These are phyloP conservation scores for Curvularia hawaiiensis DNA, from an alignment of 2,329 filamentous ascomycete species.

Conservation along the genomic window DNA sequence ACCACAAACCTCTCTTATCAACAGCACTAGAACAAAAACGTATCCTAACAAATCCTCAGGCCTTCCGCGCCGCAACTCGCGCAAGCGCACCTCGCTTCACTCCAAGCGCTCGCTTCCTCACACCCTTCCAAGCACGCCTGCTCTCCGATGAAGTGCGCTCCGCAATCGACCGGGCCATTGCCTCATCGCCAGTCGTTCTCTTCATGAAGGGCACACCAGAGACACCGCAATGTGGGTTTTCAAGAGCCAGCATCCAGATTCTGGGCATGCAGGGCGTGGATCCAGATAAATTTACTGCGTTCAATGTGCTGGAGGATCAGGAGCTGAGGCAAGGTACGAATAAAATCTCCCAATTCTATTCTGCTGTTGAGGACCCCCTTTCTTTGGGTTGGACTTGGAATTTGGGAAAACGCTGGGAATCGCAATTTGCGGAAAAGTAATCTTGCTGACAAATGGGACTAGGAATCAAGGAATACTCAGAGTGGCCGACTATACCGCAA, in stretches of 20 bases:
- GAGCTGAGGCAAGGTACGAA: conserved; percentile 76
- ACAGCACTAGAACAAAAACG: too few relatives aligned
- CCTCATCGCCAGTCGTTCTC: conserved; percentile 86
- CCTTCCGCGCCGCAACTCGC: conserved; percentile 44
- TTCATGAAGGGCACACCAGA: conserved; percentile 99
- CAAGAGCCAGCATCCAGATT: conserved; percentile 91
- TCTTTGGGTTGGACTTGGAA: neutral
- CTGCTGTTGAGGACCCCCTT: neutral
- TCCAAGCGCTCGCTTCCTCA: conserved; percentile 52
- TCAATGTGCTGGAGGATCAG: conserved; percentile 92
- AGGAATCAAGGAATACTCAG: conserved; percentile 99
- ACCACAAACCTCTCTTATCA: neutral
- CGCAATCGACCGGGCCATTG: conserved; percentile 90
- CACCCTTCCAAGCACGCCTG: conserved; percentile 62
- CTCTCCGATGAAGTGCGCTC: conserved; percentile 79
- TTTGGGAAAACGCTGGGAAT: neutral
- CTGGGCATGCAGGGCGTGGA: conserved; percentile 93
- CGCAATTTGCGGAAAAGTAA: too few relatives aligned
- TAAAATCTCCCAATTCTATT: neutral
- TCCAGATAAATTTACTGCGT: conserved; percentile 94
- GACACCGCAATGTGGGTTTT: conserved; percentile 95
- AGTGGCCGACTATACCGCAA: conserved; percentile 98
- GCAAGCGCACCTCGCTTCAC: conserved; percentile 32
- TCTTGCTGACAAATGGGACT: conserved; percentile 25
- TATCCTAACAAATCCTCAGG: conserved; percentile 29